Percentiles rank a stretch among this genome's conserved stretches.
These are phyloP conservation scores for Rhodotorula mucilaginosa DNA, from an alignment of 1,284 basidiomycete genomes.

Conservation along the genomic window DNA sequence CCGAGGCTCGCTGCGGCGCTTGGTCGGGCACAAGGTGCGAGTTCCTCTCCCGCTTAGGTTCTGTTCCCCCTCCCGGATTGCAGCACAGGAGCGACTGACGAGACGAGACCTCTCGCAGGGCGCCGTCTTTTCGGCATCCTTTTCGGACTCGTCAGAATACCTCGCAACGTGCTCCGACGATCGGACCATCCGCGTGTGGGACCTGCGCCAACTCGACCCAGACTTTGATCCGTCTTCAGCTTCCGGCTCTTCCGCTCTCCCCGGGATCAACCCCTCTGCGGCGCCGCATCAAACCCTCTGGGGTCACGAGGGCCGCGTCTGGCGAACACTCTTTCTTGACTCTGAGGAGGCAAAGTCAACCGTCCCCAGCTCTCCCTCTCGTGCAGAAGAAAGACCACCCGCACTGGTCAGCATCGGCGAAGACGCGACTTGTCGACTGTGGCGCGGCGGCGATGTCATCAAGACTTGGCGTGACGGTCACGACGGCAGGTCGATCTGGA, in stretches of 20 bases:
- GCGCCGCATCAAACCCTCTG: constrained; percentile 8
- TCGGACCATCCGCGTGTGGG: constrained; percentile 22
- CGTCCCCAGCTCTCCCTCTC: neutral
- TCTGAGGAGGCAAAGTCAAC: neutral
- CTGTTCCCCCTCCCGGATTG: no score
- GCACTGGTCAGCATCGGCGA: neutral
- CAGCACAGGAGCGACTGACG: no score
- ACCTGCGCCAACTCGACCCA: constrained; percentile 7
- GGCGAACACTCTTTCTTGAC: constrained; percentile 10
- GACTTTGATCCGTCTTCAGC: neutral
- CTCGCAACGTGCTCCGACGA: constrained; percentile 28
- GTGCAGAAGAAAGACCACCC: no score
- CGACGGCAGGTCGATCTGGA: constrained; percentile 29
- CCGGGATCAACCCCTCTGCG: neutral
- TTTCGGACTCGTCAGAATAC: neutral
- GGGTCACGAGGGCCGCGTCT: constrained; percentile 32
- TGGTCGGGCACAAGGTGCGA: constrained; percentile 14
- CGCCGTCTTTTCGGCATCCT: constrained; percentile 23
- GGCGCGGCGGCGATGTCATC: neutral
- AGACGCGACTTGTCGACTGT: constrained; percentile 22
- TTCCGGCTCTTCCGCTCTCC: neutral
- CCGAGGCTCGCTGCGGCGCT: neutral
- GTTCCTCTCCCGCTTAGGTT: neutral
- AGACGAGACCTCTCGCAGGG: constrained; percentile 10
- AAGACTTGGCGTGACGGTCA: constrained; percentile 20